A percentile compares a stretch with the other conserved stretches of the same genome.
Evolutionary conservation across 805 yeast genomes (phyloP).

Genomic region (Myxozyma kluyveri): DNA sequence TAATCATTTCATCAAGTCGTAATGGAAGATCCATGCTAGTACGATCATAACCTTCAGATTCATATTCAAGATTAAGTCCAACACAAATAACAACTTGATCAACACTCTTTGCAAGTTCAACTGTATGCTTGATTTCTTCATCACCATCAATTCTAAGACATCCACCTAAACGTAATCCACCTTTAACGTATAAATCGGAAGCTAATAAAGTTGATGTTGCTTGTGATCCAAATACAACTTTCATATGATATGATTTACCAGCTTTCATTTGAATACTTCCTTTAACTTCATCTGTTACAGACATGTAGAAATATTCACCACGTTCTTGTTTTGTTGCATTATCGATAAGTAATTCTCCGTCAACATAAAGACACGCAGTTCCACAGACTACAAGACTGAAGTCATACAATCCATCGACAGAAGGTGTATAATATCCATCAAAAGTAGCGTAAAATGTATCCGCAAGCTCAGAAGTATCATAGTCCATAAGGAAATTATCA

Average conservation of each 20-base stretch:
- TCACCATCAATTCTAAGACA: background rate
- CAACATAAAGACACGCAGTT: constrained; percentile 53
- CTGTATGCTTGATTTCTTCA: constrained; percentile 40
- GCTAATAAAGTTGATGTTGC: constrained; percentile 37
- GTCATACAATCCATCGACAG: constrained; percentile 48
- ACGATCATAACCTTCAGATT: constrained; percentile 60
- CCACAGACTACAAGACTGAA: constrained; percentile 56
- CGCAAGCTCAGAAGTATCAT: constrained; percentile 4
- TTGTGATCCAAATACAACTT: constrained; percentile 53
- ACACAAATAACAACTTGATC: constrained; percentile 54
- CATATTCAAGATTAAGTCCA: constrained; percentile 57
- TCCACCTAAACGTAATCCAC: constrained; percentile 12
- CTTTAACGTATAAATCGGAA: background rate
- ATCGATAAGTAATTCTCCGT: constrained; percentile 54
- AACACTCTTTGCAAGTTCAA: constrained; percentile 47
- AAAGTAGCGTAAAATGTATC: constrained; percentile 45
- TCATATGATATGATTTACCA: constrained; percentile 48
- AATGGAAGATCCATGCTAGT: constrained; percentile 52
- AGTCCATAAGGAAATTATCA: constrained; percentile 12
- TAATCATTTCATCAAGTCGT: constrained; percentile 46
- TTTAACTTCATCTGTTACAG: constrained; percentile 54
- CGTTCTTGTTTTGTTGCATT: constrained; percentile 51
- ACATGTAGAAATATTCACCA: constrained; percentile 53
- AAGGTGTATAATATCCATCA: constrained; percentile 48
- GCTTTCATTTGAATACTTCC: constrained; percentile 43